Base-by-base conservation (phyloP, 371 early-diverging fungal species). In the Coemansia sp. region DNA sequence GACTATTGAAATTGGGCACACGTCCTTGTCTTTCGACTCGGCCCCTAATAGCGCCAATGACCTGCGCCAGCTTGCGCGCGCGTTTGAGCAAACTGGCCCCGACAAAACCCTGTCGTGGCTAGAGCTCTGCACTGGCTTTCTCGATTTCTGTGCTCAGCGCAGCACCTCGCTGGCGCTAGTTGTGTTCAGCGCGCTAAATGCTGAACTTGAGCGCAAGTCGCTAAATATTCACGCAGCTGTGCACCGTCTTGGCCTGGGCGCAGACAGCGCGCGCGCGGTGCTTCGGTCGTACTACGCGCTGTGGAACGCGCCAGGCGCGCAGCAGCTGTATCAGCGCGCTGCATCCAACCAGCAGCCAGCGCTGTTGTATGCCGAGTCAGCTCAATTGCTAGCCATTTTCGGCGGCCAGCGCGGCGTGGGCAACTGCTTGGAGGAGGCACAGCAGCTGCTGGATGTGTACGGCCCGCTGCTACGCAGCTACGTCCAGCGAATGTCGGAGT, bases 401-500 rank as follows among this genome's bases (percentile, higher is more conserved):
- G 26, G 26, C 26, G 26, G 26, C 26, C 26, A 26, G 26, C 26
- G 26, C 26, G 26, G 26, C 26, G 26, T 26, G 26, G 26, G 26
- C 26, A 26, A 26, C 26, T 26, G 26, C 26, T 26, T 26, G 26
- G 26, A 26, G 26, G 26, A 26, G 26, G 26, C 26, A 26, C 26
- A 26, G 26, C 26, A 26, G 26, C 26, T 26, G 26, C 26, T 26
- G 26, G 26, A 26, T 26, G 26, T 26, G 26, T 26, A 26, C 26
- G 26, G 26, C 26, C 26, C 26, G 26, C 26, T 26, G 30, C 83
- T 93, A 1, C 78, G 84, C 62, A 83, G 86, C 40, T 93, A 88
- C 72, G 79, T 94, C 36, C 79, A 83, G 40, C 83, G 83, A 60
- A 90, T 92, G 85, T 88, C 58, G 69, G 80, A 36, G 81, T 90